These are phyloP conservation scores for Hylodesmum podocarpum DNA, from an alignment of 306 rosid genomes.

Conservation along the genomic window DNA sequence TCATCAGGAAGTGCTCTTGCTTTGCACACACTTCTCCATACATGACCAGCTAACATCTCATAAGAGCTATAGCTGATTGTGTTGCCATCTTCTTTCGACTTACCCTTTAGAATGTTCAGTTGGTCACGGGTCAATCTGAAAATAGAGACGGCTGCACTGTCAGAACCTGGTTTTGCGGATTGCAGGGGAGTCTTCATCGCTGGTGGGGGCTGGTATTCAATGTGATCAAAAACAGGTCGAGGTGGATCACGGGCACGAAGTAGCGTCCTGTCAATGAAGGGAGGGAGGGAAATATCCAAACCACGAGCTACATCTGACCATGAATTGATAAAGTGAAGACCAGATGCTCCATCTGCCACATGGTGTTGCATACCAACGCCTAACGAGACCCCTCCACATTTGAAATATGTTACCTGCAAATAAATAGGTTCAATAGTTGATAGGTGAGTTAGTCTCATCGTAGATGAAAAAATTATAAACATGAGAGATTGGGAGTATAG, in stretches of 20 bases:
- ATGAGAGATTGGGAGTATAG: not conserved
- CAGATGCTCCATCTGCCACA: constrained; percentile 81
- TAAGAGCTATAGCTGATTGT: constrained; percentile 66
- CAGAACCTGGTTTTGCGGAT: constrained; percentile 31
- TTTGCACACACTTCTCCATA: constrained; percentile 68
- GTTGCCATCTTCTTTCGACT: constrained; percentile 70
- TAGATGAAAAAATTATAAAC: not conserved
- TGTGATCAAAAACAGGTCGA: constrained; percentile 62
- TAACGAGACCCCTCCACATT: constrained; percentile 88
- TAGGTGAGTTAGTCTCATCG: not conserved
- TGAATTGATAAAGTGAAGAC: constrained; percentile 77
- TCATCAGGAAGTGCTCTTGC: constrained; percentile 69
- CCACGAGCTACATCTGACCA: constrained; percentile 96
- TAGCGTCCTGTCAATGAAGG: constrained; percentile 69
- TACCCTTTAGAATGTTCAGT: constrained; percentile 56
- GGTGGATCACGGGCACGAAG: constrained; percentile 74
- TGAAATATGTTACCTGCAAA: constrained; percentile 74
- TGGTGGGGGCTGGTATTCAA: constrained; percentile 82
- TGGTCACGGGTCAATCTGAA: constrained; percentile 64
- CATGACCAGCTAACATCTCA: constrained; percentile 81
- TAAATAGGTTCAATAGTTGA: not conserved
- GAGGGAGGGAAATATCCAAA: constrained; percentile 58
- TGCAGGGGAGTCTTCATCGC: constrained; percentile 43
- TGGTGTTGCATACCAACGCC: constrained; percentile 94
- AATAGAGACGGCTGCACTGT: constrained; percentile 40